Evolutionary conservation across 768 basidiomycete species (phyloP).

Genomic region (Hemileccinum rubropunctum): DNA sequence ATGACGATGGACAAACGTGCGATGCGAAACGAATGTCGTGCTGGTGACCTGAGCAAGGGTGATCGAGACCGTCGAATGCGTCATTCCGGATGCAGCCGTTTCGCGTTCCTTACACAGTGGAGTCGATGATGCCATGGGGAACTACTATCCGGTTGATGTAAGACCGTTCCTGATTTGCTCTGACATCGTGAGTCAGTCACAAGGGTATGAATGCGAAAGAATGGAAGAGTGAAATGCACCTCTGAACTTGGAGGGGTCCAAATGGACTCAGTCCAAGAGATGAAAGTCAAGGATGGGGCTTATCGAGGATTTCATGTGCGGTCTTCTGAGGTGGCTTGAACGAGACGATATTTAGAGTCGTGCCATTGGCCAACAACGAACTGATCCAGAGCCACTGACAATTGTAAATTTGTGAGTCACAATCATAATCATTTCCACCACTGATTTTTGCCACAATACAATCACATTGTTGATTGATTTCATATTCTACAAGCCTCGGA

Average conservation of each 20-base stretch:
- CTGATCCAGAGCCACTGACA: neutral
- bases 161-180: conserved; percentile 13
- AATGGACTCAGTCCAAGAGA: conserved; percentile 6
- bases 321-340: neutral
- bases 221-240: conserved; percentile 26
- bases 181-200: neutral
- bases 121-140: conserved; percentile 6
- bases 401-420: too few species aligned
- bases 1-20: too few species aligned
- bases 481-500: too few species aligned
- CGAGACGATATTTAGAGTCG: too few species aligned
- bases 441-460: too few species aligned
- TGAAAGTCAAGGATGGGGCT: neutral
- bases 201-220: conserved; percentile 27
- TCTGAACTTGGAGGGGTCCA: conserved; percentile 2
- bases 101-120: too few species aligned
- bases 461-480: too few species aligned
- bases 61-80: too few species aligned
- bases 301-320: conserved; percentile 4
- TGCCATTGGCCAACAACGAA: neutral
- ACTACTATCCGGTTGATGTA: conserved; percentile 9
- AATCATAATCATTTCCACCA: too few species aligned
- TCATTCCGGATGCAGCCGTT: too few species aligned
- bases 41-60: too few species aligned
- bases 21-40: too few species aligned